Conservation (phyloP, 1,284 basidiomycete species). For the Pterulicium gracile region DNA sequence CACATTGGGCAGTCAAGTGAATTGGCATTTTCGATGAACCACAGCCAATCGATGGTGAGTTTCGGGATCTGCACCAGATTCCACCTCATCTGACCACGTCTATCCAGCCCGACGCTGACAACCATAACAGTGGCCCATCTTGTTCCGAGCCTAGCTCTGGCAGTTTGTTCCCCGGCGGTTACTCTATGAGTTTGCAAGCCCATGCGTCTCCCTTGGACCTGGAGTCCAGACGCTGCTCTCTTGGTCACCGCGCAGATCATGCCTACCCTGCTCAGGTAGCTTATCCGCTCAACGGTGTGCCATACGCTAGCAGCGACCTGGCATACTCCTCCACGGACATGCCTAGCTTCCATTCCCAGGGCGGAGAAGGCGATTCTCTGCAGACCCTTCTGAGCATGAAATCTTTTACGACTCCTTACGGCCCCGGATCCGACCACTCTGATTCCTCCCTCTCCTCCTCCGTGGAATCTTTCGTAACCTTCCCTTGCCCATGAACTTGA, state of each 20-base stretch:
- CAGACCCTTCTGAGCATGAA: background rate
- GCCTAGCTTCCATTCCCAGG: background rate
- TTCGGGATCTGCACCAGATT: background rate
- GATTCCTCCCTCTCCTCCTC: background rate
- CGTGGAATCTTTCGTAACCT: background rate
- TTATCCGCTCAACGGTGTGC: background rate
- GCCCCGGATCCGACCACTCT: background rate
- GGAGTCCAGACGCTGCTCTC: background rate
- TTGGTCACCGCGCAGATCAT: background rate
- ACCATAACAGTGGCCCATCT: background rate
- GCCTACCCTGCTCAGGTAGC: background rate
- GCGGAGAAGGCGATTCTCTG: background rate
- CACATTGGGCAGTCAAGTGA: conserved; percentile 33
- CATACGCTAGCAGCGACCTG: background rate
- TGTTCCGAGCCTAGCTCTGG: background rate
- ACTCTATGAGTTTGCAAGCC: background rate
- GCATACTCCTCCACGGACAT: background rate
- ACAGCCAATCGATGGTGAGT: background rate
- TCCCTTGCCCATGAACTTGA: too few species aligned
- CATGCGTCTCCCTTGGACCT: background rate
- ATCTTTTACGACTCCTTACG: background rate
- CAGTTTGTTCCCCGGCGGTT: background rate
- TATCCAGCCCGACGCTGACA: background rate
- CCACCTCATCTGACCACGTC: background rate
- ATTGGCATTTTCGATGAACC: conserved; percentile 32